A percentile compares a stretch with the other conserved stretches of the same genome.
phyloP scores from a whole-genome alignment of 345 rosid species.

The Eucalyptus tenuipes region DNA sequence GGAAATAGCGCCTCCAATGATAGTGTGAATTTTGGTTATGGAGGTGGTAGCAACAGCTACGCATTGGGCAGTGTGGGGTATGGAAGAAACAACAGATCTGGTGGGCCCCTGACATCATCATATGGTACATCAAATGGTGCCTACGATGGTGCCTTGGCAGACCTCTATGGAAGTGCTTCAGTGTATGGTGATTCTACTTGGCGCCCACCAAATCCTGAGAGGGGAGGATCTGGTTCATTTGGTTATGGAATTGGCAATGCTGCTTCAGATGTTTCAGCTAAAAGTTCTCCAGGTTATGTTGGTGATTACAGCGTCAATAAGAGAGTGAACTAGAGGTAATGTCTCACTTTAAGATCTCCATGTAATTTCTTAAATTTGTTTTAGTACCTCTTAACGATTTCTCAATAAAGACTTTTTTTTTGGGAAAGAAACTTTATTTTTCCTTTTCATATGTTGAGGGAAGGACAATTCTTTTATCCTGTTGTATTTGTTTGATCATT shows the following conservation, averaged over 20 bases:
- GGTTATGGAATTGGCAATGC: slow-evolving; percentile 33
- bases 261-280: slow-evolving; percentile 34
- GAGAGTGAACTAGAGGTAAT: slow-evolving; percentile 68
- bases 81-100: slow-evolving; percentile 33
- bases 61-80: slow-evolving; percentile 37
- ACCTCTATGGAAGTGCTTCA: slow-evolving; percentile 35
- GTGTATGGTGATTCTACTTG: slow-evolving; percentile 50
- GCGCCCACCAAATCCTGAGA: slow-evolving; percentile 37
- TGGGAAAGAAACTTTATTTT: neutral
- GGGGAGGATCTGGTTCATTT: slow-evolving; percentile 40
- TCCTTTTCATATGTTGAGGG: neutral
- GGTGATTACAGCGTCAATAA: slow-evolving; percentile 59
- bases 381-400: neutral
- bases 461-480: neutral
- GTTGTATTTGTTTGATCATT: neutral
- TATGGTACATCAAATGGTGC: slow-evolving; percentile 41
- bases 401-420: neutral
- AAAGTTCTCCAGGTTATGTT: slow-evolving; percentile 56
- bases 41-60: slow-evolving; percentile 38
- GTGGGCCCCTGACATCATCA: slow-evolving; percentile 25
- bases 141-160: slow-evolving; percentile 38
- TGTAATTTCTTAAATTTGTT: neutral
- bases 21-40: slow-evolving; percentile 37
- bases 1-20: slow-evolving; percentile 30
- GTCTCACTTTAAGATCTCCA: neutral